Conservation (phyloP, 208 protist genomes). For the Acanthamoeba royreba region DNA sequence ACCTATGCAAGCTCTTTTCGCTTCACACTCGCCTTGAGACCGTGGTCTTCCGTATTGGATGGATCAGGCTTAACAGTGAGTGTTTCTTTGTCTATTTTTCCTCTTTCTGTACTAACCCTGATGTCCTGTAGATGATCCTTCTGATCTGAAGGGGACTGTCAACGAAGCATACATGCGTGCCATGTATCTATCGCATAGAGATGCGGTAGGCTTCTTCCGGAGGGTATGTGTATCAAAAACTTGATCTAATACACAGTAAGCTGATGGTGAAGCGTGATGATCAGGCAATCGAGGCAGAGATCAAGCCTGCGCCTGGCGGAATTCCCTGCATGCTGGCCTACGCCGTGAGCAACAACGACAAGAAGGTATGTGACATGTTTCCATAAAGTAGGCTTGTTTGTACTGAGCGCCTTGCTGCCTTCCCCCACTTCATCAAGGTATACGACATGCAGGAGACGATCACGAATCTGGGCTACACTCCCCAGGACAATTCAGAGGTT, state of each 20-base stretch:
- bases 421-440: not conserved
- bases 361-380: not conserved
- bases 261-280: not conserved
- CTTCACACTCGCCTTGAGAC: not conserved
- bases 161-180: not conserved
- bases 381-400: not conserved
- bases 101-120: not conserved
- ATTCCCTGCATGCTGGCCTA: conserved; percentile 23
- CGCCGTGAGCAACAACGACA: not conserved
- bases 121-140: not conserved
- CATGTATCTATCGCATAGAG: not conserved
- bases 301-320: not conserved
- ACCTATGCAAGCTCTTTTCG: not conserved
- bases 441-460: not conserved
- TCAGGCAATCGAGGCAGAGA: not conserved
- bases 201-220: not conserved
- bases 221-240: not conserved
- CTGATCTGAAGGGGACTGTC: not conserved
- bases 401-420: too few relatives aligned
- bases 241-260: too few relatives aligned
- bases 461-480: not conserved
- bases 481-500: not conserved
- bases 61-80: not conserved
- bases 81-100: not conserved
- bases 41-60: not conserved